Evolutionary conservation across 345 rosid species (phyloP), one percentile per base, ranked within the genome.

Genomic region (Psidium friedrichsthalianum): DNA sequence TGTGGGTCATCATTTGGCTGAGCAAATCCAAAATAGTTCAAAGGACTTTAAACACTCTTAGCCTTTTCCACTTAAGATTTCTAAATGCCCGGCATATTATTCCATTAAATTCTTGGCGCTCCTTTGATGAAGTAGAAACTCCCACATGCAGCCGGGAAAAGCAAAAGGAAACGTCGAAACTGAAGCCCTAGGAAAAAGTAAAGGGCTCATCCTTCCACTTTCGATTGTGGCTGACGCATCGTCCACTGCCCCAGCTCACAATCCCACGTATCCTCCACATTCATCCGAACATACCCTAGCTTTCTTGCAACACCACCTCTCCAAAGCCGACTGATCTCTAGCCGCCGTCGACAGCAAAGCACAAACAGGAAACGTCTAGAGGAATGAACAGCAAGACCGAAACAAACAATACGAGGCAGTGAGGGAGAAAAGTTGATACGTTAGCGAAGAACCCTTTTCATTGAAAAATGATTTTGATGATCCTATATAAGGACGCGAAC

Each of bases 151-250:
- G 36, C 80, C 7, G 1, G 80, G 80, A 36, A 69, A 69, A 69
- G 80, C 47, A 36, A 69, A 69, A 36, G 80, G 13, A 36, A 8
- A 36, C 80, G 80, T 36, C 47, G 80, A 69, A 69, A 69, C 47
- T n/a, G 69, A n/a, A 58, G n/a, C 32, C 69, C 47, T 69, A 69
- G 22, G 29, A 32, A 29, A 69, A 69, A n/a, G 21, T 13, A 49
- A 11, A 27, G 13, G 54, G 51, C 15, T 51, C 13, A 27, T 3
- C 54, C 51, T n/a, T 3, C 24, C 24, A 16, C 22, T 51, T 82
- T 47, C 83, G 42, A 82, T 15, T 51, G 57, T 25, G 83, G 92
- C 87, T 87, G 94, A 92, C 91, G 54, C 89, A 69, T 47, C 81
- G 85, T 85, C 49, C 87, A 85, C 88, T 29, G 3, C 61, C 59